Evolutionary conservation across 306 rosid genomes (phyloP), one percentile per base, ranked within the genome.

Genomic region (Elaeagnus macrophylla): DNA sequence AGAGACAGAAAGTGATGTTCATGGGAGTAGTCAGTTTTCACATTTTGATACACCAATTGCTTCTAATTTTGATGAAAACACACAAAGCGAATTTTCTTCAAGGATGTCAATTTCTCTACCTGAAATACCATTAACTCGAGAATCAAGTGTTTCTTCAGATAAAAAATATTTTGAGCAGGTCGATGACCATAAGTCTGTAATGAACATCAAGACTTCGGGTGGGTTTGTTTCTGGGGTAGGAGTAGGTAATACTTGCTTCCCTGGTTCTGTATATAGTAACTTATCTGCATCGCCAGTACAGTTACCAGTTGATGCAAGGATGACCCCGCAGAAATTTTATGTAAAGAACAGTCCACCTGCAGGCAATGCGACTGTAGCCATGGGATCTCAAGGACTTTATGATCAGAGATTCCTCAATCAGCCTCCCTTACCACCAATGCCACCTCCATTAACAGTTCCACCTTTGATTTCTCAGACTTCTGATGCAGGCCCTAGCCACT

Each of bases 381-480:
- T 86, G 43, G 83, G 85, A 40, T 79, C 89, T 76, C 89, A 79
- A 60, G 96, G 95, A 70, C 67, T 54, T 20, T 84, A 84, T 75
- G 99, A 91, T 64, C 93, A 66, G 59, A 82, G 96, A 57, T 84
- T 77, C 80, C 62, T 73, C 43, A 84, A 72, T 78, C 99, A 87
- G 72, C 99, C 99, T 61, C 99, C 96, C 62, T 68, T 91, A 66
- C 99, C 99, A 57, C 96, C 94, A 3, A 78, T 84, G 87, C 99
- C 93, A 2, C 99, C 95, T n/a, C 96, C 96, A 20, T 77, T 72
- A 51, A 78, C 89, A 13, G 68, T 73, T 41, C 76, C 68, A 18
- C 80, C 88, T 40, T 73, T 81, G 57, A 72, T 86, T 50, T 71
- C 82, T 3, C 94, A 82, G 66, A 66, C 72, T 53, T 43, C 79